These are phyloP conservation scores for Populus nigra DNA, from an alignment of 345 rosid species.

Conservation along the genomic window DNA sequence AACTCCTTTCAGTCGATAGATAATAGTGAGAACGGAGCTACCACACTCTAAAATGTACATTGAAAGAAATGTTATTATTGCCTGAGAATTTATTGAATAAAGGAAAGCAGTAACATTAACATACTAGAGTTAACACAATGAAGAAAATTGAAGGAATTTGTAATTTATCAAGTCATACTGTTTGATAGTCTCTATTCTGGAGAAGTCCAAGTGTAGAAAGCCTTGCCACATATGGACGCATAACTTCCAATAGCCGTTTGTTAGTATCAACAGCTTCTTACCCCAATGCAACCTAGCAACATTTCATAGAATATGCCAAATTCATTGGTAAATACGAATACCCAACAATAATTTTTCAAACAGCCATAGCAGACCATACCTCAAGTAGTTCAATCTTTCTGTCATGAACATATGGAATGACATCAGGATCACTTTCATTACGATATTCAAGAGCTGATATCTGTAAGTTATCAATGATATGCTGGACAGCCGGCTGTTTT, in stretches of 20 bases:
- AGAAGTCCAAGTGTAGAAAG: constrained; percentile 61
- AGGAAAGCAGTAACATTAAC: neutral
- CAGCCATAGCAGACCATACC: constrained; percentile 44
- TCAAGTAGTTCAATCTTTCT: constrained; percentile 76
- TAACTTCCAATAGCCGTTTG: constrained; percentile 56
- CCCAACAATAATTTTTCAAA: neutral
- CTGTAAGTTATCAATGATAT: constrained; percentile 69
- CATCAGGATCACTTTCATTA: constrained; percentile 76
- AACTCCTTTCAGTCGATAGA: too few relatives aligned
- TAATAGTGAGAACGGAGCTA: too few relatives aligned
- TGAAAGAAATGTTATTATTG: neutral
- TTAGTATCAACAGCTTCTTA: constrained; percentile 62
- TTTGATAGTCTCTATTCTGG: constrained; percentile 66
- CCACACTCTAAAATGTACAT: neutral
- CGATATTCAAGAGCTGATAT: constrained; percentile 92
- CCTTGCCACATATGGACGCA: constrained; percentile 63
- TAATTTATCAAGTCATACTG: constrained; percentile 50
- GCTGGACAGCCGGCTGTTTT: constrained; percentile 76
- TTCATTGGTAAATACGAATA: neutral
- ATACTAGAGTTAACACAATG: neutral
- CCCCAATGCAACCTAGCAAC: constrained; percentile 81
- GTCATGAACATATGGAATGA: constrained; percentile 70
- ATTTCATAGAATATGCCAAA: constrained; percentile 15
- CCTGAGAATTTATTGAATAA: neutral
- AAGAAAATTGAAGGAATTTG: neutral